A percentile compares a stretch with the other conserved stretches of the same genome.
Conservation (phyloP, 257 asterid species). For the Datura wrightii region DNA sequence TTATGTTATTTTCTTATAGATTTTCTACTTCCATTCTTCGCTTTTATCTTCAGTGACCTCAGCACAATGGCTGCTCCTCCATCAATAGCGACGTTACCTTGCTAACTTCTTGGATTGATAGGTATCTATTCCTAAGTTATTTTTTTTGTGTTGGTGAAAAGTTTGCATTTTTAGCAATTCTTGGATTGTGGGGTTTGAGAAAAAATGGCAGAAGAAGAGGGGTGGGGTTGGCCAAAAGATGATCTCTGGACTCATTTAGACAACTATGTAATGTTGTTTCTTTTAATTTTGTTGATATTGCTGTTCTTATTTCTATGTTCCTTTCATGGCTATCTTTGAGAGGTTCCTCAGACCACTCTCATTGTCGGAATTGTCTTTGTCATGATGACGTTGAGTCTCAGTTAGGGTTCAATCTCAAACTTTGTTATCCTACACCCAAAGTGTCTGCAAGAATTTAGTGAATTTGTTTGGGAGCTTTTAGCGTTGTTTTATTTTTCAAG, state of each 20-base stretch:
- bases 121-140: neutral
- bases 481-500: too few relatives aligned
- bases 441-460: conserved; percentile 30
- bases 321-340: conserved; percentile 92
- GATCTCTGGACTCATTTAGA: conserved; percentile 92
- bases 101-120: too few relatives aligned
- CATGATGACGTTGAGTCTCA: conserved; percentile 63
- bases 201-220: conserved; percentile 68
- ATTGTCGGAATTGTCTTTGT: conserved; percentile 54
- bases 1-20: too few relatives aligned
- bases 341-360: conserved; percentile 72
- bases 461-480: too few relatives aligned
- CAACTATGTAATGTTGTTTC: conserved; percentile 90
- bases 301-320: conserved; percentile 89
- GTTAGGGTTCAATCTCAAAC: conserved; percentile 55
- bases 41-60: too few relatives aligned
- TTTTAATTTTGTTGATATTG: conserved; percentile 92
- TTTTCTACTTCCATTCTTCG: too few relatives aligned
- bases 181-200: neutral
- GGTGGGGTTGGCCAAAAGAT: conserved; percentile 66
- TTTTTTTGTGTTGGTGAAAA: neutral
- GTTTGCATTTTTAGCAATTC: neutral
- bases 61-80: too few relatives aligned
- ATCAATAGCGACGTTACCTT: too few relatives aligned
- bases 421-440: conserved; percentile 66